Base-by-base conservation (phyloP, 495 filamentous ascomycete genomes). In the Daldinia childiae region DNA sequence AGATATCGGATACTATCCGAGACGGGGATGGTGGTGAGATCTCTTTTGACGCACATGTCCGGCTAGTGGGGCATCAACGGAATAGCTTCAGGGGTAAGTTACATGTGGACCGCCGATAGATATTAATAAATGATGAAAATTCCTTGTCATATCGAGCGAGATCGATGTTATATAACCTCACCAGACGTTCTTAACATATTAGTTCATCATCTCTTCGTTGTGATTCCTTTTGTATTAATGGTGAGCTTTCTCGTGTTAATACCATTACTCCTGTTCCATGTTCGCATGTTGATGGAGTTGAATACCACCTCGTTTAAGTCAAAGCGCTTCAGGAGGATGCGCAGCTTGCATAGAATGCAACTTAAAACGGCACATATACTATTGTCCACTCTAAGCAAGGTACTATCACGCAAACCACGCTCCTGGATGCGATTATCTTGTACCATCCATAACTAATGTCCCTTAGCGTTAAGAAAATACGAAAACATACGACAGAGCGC, bases 251-350 rank as follows among this genome's bases (percentile, higher is more conserved):
- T 24, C 8, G 17, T 8, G 43, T 48, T n/a, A 19, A 48, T 48
- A 11, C 24, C 17, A 0, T 15, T 41, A 41, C 19, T 48, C 17
- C 0, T 7, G 15, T 41, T 36, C 32, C 32, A 41, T 48, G 43
- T 48, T 24, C 17, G 43, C 43, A 19, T 48, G 8, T 48, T 12
- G 43, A 21, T 21, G 0, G 3, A 24, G 1, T 21, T 4, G 19
- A 11, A 48, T 24, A 21, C 43, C 3, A 48, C 43, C 43, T 24
- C 43, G 2, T 51, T 26, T 21, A 52, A 38, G 51, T 48, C 36
- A 19, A 58, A 55, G 58, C 60, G 67, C 64, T 69, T 60, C 67
- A 69, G 61, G 67, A 17, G 34, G 55, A 48, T 24, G 2, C 30
- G 26, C 17, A 12, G 34, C 55, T 48, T 48, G 54, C 36, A 62